Conservation (phyloP, 1,284 basidiomycete genomes). For the Omphalotus olearius region DNA sequence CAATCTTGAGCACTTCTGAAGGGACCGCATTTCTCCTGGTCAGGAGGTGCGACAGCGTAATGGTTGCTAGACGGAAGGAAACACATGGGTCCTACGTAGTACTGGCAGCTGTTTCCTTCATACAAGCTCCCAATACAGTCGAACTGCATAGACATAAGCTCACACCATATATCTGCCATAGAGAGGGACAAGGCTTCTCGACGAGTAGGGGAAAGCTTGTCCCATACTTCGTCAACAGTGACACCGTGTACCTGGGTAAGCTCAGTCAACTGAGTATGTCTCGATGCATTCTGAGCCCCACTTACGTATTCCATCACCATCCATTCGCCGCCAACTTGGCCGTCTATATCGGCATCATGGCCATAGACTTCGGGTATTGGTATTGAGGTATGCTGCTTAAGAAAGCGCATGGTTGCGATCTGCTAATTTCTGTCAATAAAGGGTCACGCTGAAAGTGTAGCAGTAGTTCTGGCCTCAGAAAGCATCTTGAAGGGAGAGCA, state of each 20-base stretch:
- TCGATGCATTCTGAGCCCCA: not conserved
- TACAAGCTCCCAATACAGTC: conserved; percentile 17
- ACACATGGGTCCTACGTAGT: conserved; percentile 15
- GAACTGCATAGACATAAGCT: conserved; percentile 14
- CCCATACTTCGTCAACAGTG: conserved; percentile 2
- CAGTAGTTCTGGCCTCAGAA: conserved; percentile 4
- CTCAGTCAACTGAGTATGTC: not conserved
- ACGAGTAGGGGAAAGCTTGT: not conserved
- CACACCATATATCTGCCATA: conserved; percentile 14
- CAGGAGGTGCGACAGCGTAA: conserved; percentile 11
- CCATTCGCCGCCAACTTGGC: conserved; percentile 8
- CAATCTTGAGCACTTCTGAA: conserved; percentile 14
- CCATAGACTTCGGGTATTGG: conserved; percentile 4
- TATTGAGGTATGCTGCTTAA: conserved; percentile 4
- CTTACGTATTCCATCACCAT: conserved; percentile 13
- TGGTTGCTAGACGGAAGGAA: conserved; percentile 10
- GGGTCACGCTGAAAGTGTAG: not conserved
- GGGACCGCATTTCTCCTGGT: conserved; percentile 15
- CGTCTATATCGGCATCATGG: conserved; percentile 7
- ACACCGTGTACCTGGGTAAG: conserved; percentile 3
- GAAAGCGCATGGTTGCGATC: conserved; percentile 11
- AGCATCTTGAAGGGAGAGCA: conserved; percentile 3
- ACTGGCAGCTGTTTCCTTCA: not conserved
- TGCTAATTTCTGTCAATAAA: not conserved
- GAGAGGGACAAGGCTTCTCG: conserved; percentile 2